These are phyloP conservation scores for Tetrahymena thermophila DNA, from an alignment of 73 alveolate genomes.

Conservation along the genomic window DNA sequence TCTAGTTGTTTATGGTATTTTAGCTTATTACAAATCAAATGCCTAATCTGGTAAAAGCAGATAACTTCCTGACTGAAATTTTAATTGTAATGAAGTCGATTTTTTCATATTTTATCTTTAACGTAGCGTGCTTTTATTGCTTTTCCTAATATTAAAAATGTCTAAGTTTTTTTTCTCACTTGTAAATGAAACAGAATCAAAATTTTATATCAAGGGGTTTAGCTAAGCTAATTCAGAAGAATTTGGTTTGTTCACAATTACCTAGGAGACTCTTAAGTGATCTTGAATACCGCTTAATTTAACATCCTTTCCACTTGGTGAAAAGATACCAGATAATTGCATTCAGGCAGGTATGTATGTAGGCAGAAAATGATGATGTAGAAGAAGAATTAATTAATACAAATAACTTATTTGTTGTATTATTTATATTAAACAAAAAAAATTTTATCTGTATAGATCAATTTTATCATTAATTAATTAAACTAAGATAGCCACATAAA, in stretches of 20 bases:
- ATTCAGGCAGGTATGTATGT: background rate
- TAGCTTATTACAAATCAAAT: background rate
- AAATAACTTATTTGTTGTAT: background rate
- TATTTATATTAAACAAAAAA: too few relatives aligned
- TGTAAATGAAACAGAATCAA: background rate
- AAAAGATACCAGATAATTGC: background rate
- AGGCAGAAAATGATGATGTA: too few relatives aligned
- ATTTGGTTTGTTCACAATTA: background rate
- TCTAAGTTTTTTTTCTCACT: background rate
- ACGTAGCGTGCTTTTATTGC: background rate
- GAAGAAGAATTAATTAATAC: background rate
- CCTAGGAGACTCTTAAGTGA: background rate
- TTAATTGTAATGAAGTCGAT: background rate
- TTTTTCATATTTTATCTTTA: background rate
- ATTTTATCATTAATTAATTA: too few relatives aligned
- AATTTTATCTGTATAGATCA: background rate
- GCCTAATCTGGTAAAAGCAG: background rate
- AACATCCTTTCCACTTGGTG: background rate
- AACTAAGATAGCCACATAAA: background rate
- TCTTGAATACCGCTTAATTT: background rate
- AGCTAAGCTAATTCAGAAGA: background rate
- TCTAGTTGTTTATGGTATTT: background rate
- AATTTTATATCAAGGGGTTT: background rate
- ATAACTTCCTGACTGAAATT: background rate
- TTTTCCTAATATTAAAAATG: background rate